These are phyloP conservation scores for Liriodendron chinense DNA, from an alignment of 164 flowering plant species.

Conservation along the genomic window DNA sequence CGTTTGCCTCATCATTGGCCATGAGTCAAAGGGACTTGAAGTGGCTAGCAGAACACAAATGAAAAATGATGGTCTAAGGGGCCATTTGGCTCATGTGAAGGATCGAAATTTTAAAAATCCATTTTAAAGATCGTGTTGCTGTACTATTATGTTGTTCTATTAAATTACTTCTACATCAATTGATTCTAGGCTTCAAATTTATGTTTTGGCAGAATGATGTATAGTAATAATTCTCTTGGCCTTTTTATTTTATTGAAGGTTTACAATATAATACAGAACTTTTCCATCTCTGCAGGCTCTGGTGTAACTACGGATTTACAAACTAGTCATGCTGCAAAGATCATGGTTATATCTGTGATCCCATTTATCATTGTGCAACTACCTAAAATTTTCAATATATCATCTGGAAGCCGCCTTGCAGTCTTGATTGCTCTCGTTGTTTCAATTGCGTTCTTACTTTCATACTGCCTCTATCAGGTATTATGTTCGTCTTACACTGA, in stretches of 20 bases:
- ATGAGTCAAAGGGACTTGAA: too few species aligned
- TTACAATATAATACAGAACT: not conserved
- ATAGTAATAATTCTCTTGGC: not conserved
- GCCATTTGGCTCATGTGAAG: not conserved
- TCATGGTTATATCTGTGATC: slow-evolving; percentile 78
- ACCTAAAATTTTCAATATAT: slow-evolving; percentile 50
- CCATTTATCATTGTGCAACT: slow-evolving; percentile 86
- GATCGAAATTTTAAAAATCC: not conserved
- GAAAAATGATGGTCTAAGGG: too few species aligned
- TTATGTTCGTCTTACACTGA: not conserved
- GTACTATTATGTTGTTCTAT: not conserved
- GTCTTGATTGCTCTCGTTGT: slow-evolving; percentile 65
- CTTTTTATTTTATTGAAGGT: not conserved
- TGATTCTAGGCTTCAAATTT: not conserved
- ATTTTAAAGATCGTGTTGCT: not conserved
- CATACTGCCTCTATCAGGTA: slow-evolving; percentile 94
- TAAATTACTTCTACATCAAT: not conserved
- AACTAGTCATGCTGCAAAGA: slow-evolving; percentile 80
- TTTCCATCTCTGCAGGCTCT: slow-evolving; percentile 42
- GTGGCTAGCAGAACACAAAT: too few species aligned
- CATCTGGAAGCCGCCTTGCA: slow-evolving; percentile 62
- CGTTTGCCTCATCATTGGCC: too few species aligned
- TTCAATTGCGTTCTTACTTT: slow-evolving; percentile 46
- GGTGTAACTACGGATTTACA: slow-evolving; percentile 76
- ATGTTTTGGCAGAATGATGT: not conserved